Evolutionary conservation across 2,329 filamentous ascomycete species (phyloP).

Genomic region (Botrytis pseudocinerea): DNA sequence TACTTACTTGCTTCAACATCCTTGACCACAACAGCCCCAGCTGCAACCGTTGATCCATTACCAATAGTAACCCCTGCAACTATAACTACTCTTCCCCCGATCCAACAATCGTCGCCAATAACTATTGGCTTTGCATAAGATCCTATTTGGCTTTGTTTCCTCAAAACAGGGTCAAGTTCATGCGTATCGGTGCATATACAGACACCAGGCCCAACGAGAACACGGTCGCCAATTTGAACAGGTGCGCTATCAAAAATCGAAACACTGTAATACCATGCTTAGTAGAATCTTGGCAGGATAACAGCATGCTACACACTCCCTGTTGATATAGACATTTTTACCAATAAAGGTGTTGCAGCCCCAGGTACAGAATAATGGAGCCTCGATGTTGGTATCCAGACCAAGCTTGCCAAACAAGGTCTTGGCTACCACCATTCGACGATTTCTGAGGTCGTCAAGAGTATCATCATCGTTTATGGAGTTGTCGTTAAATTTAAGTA

Average conservation of each 20-base stretch:
- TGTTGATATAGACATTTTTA: conserved; percentile 30
- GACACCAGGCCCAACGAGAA: conserved; percentile 66
- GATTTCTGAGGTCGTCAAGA: conserved; percentile 27
- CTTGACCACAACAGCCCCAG: conserved; percentile 52
- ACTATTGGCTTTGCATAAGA: conserved; percentile 48
- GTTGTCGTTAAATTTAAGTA: conserved; percentile 32
- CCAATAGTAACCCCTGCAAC: conserved; percentile 56
- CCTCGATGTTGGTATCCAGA: conserved; percentile 28
- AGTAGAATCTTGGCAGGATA: conserved; percentile 9
- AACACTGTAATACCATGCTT: conserved; percentile 26
- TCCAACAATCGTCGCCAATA: conserved; percentile 58
- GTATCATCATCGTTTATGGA: conserved; percentile 27
- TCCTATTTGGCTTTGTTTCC: conserved; percentile 53
- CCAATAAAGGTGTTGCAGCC: conserved; percentile 33
- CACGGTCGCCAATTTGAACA: conserved; percentile 47
- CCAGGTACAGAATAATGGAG: conserved; percentile 31
- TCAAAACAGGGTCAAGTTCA: conserved; percentile 59
- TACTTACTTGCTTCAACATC: conserved; percentile 28
- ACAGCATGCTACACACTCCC: conserved; percentile 26
- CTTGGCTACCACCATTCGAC: conserved; percentile 28
- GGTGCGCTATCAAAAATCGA: conserved; percentile 41
- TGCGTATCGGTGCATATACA: conserved; percentile 71
- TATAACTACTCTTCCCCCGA: conserved; percentile 52
- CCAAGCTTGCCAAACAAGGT: conserved; percentile 30
- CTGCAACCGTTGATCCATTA: conserved; percentile 52